Conservation (phyloP, 805 yeast genomes). For the Metschnikowia noctiluminum region DNA sequence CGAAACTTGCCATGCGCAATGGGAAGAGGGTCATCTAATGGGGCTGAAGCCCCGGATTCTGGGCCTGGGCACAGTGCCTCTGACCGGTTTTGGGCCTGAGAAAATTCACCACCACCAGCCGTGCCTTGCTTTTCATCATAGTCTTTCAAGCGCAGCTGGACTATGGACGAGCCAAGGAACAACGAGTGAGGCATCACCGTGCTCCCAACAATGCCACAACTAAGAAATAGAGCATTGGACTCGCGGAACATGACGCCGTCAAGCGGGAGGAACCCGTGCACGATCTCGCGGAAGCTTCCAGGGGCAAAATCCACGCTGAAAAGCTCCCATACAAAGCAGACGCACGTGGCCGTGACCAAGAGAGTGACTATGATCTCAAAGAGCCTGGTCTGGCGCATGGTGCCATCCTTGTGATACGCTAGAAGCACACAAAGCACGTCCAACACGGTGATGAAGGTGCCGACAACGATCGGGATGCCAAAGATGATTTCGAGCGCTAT, state of each 20-base stretch:
- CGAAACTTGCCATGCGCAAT: conserved; percentile 20
- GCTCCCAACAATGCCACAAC: conserved; percentile 46
- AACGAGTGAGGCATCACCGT: conserved; percentile 48
- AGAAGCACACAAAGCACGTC: conserved; percentile 78
- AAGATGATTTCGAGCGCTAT: conserved; percentile 77
- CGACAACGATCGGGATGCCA: conserved; percentile 66
- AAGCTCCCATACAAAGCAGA: conserved; percentile 71
- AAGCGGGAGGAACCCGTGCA: conserved; percentile 67
- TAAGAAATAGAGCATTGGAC: conserved; percentile 38
- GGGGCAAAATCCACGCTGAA: conserved; percentile 51
- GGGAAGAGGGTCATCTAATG: conserved; percentile 13
- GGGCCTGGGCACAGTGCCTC: neutral
- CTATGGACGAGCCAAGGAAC: conserved; percentile 43
- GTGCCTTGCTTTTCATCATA: conserved; percentile 36
- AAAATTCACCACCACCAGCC: neutral
- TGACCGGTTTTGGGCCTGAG: neutral
- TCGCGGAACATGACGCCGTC: conserved; percentile 29
- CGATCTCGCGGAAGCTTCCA: conserved; percentile 49
- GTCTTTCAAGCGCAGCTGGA: conserved; percentile 42
- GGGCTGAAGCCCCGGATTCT: neutral
- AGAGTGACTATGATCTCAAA: conserved; percentile 74
- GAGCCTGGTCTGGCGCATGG: conserved; percentile 67
- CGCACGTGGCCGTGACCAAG: conserved; percentile 69
- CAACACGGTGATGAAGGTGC: conserved; percentile 74
- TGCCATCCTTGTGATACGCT: conserved; percentile 74